Percentiles rank a stretch among this genome's conserved stretches.
Evolutionary conservation across 2,329 filamentous ascomycete species (phyloP).

Genomic region (Pezicula carpinea): DNA sequence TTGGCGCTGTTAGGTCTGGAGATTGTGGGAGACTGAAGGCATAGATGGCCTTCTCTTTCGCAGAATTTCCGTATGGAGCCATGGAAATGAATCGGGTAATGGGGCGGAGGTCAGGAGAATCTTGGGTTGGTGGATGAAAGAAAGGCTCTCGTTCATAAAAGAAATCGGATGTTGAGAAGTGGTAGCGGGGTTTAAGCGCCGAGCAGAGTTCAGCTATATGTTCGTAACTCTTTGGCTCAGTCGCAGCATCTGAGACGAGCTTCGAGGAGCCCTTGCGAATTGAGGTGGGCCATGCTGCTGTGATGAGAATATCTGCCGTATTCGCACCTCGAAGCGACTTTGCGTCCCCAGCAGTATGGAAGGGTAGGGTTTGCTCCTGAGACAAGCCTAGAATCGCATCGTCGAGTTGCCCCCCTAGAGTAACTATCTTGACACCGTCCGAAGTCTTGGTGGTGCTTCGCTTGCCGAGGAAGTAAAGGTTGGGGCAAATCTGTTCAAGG

Average conservation of each 20-base stretch:
- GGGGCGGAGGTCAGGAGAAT: constrained; percentile 48
- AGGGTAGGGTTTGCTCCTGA: constrained; percentile 70
- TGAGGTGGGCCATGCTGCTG: constrained; percentile 75
- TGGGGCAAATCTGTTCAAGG: constrained; percentile 67
- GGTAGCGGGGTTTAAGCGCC: constrained; percentile 83
- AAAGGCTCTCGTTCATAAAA: constrained; percentile 92
- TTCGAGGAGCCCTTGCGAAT: constrained; percentile 67
- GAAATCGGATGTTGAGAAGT: constrained; percentile 65
- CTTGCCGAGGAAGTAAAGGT: constrained; percentile 85
- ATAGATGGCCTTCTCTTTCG: constrained; percentile 77
- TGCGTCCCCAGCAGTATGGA: constrained; percentile 73
- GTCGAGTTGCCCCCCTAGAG: constrained; percentile 72
- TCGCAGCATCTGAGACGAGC: constrained; percentile 46
- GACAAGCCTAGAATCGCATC: constrained; percentile 57
- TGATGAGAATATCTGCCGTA: constrained; percentile 80
- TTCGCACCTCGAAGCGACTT: constrained; percentile 72
- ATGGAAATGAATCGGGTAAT: constrained; percentile 90
- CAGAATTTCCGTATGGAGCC: constrained; percentile 68
- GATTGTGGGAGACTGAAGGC: constrained; percentile 68
- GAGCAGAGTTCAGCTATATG: constrained; percentile 75
- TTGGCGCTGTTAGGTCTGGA: constrained; percentile 51
- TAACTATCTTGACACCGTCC: constrained; percentile 83
- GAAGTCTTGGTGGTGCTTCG: constrained; percentile 83
- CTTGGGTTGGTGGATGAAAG: constrained; percentile 57
- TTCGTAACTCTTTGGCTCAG: constrained; percentile 50